Base-by-base conservation (phyloP, 2,329 filamentous ascomycete species). In the Aureobasidium namibiae region DNA sequence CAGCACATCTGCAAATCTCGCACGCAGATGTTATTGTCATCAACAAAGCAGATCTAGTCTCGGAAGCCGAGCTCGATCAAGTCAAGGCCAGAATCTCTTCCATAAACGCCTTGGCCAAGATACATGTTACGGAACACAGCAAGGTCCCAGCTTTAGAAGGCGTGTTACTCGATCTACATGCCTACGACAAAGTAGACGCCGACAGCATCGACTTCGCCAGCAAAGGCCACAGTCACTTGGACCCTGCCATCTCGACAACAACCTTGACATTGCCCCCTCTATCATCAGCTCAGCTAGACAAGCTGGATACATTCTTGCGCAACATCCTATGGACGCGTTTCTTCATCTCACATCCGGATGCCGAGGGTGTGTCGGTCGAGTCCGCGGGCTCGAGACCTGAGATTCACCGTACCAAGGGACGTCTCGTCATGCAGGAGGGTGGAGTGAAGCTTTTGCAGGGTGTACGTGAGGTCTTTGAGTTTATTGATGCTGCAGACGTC, bases 21-120 rank as follows among this genome's bases (percentile, higher is more conserved):
- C 92, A 99, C 68, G 94, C 94, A 7, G 94, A 99, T 73, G 90
- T 97, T 9, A 82, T 99, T 45, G 84, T 99, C 39, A 83, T 99
- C 66, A 99, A 99, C 76, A 99, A 99, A 73, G 80, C 86, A 3
- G 94, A 99, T 69, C 78, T 96, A 3, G 91, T 97, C 3, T 83
- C 80, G 6, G 71, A 80, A 1, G 75, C 81, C 7, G 85, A 96
- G 66, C 80, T 97, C 1, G 74, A 82, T n/a, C 73, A 70, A 0
- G 89, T 96, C 8, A 81, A 80, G 63, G 78, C 82, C 16, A 82
- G 94, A 46, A 85, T 97, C 56, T 77, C 81, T 58, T 87, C 90
- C 5, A 97, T 99, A 72, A 99, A 99, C 70, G 88, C 88, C 0
- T 78, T 96, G 1, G 94, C 94, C 1, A 91, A 86, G 67, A 81